A percentile compares a stretch with the other conserved stretches of the same genome.
These are phyloP conservation scores for Obelidium mucronatum DNA, from an alignment of 192 early-diverging fungal genomes.

Conservation along the genomic window DNA sequence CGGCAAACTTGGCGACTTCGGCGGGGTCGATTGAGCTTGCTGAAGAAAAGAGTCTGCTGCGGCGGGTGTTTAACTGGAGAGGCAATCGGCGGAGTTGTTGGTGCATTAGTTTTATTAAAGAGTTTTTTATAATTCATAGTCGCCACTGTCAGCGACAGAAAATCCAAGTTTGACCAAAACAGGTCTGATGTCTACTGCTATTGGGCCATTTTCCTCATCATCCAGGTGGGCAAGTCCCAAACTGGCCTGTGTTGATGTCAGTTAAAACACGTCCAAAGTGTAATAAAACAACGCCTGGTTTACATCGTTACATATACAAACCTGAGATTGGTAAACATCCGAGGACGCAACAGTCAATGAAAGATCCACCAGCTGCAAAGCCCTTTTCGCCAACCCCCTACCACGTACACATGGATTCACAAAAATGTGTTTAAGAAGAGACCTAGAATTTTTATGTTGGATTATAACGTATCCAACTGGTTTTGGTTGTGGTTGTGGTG, in stretches of 20 bases:
- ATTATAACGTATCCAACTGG: not conserved
- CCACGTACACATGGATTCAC: not conserved
- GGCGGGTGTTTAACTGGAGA: too few species aligned
- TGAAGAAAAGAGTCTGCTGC: too few species aligned
- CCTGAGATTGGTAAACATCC: not conserved
- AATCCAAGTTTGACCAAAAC: too few species aligned
- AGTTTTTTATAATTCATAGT: too few species aligned
- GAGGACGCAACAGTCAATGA: not conserved
- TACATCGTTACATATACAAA: not conserved
- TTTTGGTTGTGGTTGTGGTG: too few species aligned
- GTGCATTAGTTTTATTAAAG: too few species aligned
- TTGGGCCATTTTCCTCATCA: too few species aligned
- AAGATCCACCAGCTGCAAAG: not conserved
- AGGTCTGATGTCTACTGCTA: too few species aligned
- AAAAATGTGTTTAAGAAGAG: not conserved
- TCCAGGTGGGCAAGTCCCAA: not conserved
- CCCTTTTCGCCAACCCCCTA: not conserved
- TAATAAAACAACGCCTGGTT: not conserved
- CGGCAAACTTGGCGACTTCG: slow-evolving; percentile 80
- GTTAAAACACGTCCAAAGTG: too few species aligned
- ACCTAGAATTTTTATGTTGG: not conserved
- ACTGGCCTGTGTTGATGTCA: too few species aligned
- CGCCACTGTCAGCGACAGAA: too few species aligned
- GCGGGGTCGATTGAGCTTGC: slow-evolving; percentile 69
- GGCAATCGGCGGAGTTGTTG: too few species aligned